Percentiles rank a stretch among this genome's conserved stretches.
Conservation (phyloP, 2,329 filamentous ascomycete genomes). For the Aureobasidium sp. region DNA sequence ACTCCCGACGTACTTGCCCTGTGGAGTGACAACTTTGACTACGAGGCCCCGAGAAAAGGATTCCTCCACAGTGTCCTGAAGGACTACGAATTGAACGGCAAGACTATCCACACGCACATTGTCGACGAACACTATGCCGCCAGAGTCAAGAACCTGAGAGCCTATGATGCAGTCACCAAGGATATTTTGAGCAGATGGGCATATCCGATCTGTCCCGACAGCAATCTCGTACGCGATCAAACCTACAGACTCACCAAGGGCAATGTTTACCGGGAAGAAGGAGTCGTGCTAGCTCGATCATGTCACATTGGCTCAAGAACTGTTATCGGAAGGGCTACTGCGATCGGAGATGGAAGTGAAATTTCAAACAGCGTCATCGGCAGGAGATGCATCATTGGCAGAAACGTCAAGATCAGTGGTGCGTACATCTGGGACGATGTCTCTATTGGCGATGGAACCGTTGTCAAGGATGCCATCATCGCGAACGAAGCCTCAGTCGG, state of each 20-base stretch:
- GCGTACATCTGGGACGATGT: conserved; percentile 86
- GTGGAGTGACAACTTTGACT: conserved; percentile 98
- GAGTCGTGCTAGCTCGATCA: conserved; percentile 66
- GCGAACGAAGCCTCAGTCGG: conserved; percentile 67
- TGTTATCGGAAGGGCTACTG: conserved; percentile 69
- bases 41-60: conserved; percentile 79
- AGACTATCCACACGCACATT: conserved; percentile 90
- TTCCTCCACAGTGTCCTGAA: conserved; percentile 90
- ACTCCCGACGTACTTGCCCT: conserved; percentile 90
- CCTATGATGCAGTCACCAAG: conserved; percentile 82
- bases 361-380: conserved; percentile 76
- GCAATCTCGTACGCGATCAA: conserved; percentile 72
- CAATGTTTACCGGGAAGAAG: conserved; percentile 70
- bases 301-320: conserved; percentile 61
- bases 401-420: conserved; percentile 69
- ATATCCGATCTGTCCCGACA: conserved; percentile 83
- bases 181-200: conserved; percentile 85
- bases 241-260: conserved; percentile 65
- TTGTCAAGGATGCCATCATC: conserved; percentile 66
- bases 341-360: conserved; percentile 62
- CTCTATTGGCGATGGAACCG: conserved; percentile 66
- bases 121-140: conserved; percentile 78
- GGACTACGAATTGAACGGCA: conserved; percentile 93
- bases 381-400: conserved; percentile 76
- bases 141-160: conserved; percentile 74